These are phyloP conservation scores for Penicillium egyptiacum DNA, from an alignment of 495 filamentous ascomycete species.

Conservation along the genomic window DNA sequence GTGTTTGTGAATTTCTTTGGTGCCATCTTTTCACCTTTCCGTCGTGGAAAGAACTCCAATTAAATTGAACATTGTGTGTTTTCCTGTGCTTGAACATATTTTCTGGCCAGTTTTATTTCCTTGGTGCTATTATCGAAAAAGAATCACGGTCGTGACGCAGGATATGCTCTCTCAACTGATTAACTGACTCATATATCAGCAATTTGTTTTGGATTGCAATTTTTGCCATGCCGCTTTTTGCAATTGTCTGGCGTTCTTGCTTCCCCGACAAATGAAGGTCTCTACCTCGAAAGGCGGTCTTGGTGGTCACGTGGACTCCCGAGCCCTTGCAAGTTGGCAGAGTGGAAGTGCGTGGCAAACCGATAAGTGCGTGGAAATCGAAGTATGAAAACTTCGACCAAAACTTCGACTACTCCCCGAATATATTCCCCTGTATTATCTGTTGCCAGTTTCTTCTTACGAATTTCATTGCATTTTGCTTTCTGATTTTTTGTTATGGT, in stretches of 20 bases:
- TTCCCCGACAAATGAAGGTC: constrained; percentile 4
- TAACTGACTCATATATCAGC: constrained; percentile 37
- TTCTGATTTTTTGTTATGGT: constrained; percentile 12
- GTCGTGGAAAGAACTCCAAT: constrained; percentile 35
- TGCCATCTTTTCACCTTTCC: constrained; percentile 43
- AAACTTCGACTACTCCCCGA: constrained; percentile 11
- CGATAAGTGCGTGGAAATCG: neutral
- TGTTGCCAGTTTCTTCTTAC: constrained; percentile 22
- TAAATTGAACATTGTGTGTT: constrained; percentile 19
- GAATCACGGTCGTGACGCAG: neutral
- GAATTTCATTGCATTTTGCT: constrained; percentile 25
- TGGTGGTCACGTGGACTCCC: neutral
- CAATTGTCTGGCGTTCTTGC: constrained; percentile 35
- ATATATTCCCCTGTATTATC: constrained; percentile 46
- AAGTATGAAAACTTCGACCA: neutral
- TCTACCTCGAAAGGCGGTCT: neutral
- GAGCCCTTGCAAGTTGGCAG: neutral
- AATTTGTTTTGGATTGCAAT: constrained; percentile 35
- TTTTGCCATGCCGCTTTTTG: constrained; percentile 32
- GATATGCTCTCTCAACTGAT: neutral
- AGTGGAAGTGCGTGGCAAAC: neutral
- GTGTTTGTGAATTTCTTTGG: constrained; percentile 47
- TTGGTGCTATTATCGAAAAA: constrained; percentile 17
- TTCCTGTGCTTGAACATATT: constrained; percentile 10
- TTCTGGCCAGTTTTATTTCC: constrained; percentile 4